Evolutionary conservation across 805 yeast species (phyloP).

Genomic region (Zygoascus biomembranicola): DNA sequence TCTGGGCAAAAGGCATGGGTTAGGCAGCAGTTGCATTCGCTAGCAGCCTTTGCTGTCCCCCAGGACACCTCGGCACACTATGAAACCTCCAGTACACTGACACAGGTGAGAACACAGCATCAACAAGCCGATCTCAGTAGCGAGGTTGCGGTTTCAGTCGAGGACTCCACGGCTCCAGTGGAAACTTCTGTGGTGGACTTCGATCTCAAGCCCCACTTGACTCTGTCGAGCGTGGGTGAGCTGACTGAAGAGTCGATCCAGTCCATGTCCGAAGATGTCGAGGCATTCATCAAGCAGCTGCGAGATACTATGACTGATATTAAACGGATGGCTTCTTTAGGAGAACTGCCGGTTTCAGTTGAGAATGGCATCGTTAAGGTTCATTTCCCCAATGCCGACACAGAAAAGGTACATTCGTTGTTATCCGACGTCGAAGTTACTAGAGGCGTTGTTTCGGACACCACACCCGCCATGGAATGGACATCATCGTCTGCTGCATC

Average conservation of each 20-base stretch:
- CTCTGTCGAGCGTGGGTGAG: slow-evolving; percentile 33
- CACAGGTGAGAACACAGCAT: background rate
- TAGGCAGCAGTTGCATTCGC: background rate
- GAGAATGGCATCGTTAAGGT: slow-evolving; percentile 39
- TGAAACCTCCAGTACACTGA: background rate
- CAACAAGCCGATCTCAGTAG: background rate
- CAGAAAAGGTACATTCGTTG: slow-evolving; percentile 45
- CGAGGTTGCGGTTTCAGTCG: background rate
- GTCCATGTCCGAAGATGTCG: slow-evolving; percentile 32
- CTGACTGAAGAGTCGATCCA: slow-evolving; percentile 39
- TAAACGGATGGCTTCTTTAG: slow-evolving; percentile 43
- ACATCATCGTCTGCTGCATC: background rate
- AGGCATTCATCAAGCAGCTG: slow-evolving; percentile 24
- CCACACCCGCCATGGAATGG: background rate
- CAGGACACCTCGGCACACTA: background rate
- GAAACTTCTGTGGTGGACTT: slow-evolving; percentile 42
- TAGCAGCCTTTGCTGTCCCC: slow-evolving; percentile 1
- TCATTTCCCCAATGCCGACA: slow-evolving; percentile 66
- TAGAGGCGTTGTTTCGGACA: slow-evolving; percentile 42
- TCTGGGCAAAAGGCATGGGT: background rate
- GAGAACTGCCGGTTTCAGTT: slow-evolving; percentile 55
- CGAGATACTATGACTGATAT: slow-evolving; percentile 37
- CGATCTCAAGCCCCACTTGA: slow-evolving; percentile 34
- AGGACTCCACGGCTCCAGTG: background rate
- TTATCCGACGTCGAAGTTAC: slow-evolving; percentile 52